Conservation (phyloP, 257 asterid species). For the Craterostigma plantagineum region DNA sequence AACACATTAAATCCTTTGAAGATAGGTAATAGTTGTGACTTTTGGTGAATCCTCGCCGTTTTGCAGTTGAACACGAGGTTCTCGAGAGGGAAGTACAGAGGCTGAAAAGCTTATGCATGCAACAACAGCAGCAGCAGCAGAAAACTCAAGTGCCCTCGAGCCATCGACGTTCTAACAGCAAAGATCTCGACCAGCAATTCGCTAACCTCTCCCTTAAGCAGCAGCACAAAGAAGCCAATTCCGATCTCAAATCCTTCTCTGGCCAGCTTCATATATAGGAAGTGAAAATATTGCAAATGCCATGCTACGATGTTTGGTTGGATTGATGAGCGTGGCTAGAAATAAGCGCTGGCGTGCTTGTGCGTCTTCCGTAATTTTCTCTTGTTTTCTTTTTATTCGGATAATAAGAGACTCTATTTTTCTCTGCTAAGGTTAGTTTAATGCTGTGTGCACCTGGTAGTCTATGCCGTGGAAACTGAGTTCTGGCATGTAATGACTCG, state of each 20-base stretch:
- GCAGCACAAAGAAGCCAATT: constrained; percentile 24
- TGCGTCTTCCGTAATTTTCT: no score
- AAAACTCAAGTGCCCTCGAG: constrained; percentile 22
- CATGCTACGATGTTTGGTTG: constrained; percentile 10
- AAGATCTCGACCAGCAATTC: constrained; percentile 46
- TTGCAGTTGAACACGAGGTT: constrained; percentile 66
- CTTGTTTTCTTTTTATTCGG: background rate
- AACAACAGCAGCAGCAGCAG: constrained; percentile 18
- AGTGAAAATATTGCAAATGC: background rate
- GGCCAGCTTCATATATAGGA: constrained; percentile 34
- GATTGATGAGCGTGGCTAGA: background rate
- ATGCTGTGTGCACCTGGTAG: background rate
- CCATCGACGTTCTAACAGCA: constrained; percentile 36
- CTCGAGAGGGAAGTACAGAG: constrained; percentile 51
- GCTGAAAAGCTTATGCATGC: constrained; percentile 28
- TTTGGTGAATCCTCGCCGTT: no score
- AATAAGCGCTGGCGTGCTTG: constrained; percentile 4
- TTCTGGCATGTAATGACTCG: background rate
- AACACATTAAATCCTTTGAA: no score
- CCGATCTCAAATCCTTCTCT: constrained; percentile 19
- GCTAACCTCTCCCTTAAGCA: constrained; percentile 49
- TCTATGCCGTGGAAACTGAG: background rate
- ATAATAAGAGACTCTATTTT: background rate
- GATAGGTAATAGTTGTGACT: no score
- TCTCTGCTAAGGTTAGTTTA: background rate